Percentiles rank a stretch among this genome's conserved stretches.
phyloP scores from a whole-genome alignment of 208 protist species.

The Acanthamoeba sp. region DNA sequence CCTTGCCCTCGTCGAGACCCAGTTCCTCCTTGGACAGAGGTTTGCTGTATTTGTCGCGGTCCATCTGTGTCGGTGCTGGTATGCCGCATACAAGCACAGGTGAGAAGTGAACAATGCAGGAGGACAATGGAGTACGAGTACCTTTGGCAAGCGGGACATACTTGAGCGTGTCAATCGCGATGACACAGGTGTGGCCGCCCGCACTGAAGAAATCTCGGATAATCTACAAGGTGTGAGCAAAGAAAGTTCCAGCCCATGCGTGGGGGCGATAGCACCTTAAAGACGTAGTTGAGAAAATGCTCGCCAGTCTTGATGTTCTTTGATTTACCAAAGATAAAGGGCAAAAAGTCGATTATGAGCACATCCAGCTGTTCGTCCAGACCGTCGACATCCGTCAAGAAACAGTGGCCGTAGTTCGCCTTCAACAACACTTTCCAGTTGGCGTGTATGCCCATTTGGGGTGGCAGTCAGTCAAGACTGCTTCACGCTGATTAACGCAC shows the following conservation, averaged over 20 bases:
- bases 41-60: slow-evolving; percentile 67
- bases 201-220: slow-evolving; percentile 25
- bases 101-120: neutral
- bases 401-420: neutral
- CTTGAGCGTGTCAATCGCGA: slow-evolving; percentile 42
- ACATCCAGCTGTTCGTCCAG: slow-evolving; percentile 46
- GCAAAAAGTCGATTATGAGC: slow-evolving; percentile 67
- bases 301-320: slow-evolving; percentile 75
- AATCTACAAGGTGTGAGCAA: neutral
- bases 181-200: slow-evolving; percentile 52
- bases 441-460: slow-evolving; percentile 56
- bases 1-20: slow-evolving; percentile 4
- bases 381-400: neutral
- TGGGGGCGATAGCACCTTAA: neutral
- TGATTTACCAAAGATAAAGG: slow-evolving; percentile 52
- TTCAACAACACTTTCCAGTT: slow-evolving; percentile 63
- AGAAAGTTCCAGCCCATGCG: neutral
- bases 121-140: neutral
- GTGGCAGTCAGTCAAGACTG: no score
- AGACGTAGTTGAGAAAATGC: slow-evolving; percentile 50
- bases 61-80: slow-evolving; percentile 70
- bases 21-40: slow-evolving; percentile 61
- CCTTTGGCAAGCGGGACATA: slow-evolving; percentile 47
- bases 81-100: neutral
- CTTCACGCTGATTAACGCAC: no score